Percentiles rank a stretch among this genome's conserved stretches.
Evolutionary conservation across 1,139 yeast genomes (phyloP).

Genomic region (Pneumocystis sp.): DNA sequence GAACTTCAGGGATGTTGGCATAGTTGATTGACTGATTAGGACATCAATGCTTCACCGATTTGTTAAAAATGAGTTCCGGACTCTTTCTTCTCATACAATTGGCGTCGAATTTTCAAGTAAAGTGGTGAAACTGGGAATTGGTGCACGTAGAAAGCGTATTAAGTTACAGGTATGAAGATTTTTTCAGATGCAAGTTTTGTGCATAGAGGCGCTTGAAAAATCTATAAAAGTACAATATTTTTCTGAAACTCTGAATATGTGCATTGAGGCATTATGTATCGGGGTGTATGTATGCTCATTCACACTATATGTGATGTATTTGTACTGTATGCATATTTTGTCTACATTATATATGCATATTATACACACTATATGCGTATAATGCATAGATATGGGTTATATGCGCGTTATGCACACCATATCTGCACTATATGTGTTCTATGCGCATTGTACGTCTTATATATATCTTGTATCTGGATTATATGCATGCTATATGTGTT

Average conservation of each 20-base stretch:
- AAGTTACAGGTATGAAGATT: slow-evolving; percentile 24
- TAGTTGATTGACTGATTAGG: background rate
- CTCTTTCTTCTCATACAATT: slow-evolving; percentile 30
- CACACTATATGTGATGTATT: background rate
- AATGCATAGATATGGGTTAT: too few relatives aligned
- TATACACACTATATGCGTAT: too few relatives aligned
- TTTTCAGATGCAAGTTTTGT: background rate
- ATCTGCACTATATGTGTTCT: too few relatives aligned
- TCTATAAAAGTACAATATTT: slow-evolving; percentile 14
- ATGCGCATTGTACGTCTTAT: too few relatives aligned
- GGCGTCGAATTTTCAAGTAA: slow-evolving; percentile 39
- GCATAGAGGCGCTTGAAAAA: slow-evolving; percentile 7
- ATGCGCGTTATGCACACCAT: too few relatives aligned
- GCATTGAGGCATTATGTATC: background rate
- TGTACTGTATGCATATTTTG: too few relatives aligned
- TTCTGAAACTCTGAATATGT: background rate
- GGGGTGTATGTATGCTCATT: background rate
- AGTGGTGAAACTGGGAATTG: slow-evolving; percentile 27
- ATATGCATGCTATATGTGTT: too few relatives aligned
- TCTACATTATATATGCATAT: too few relatives aligned
- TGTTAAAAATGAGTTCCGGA: background rate
- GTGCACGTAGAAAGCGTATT: slow-evolving; percentile 21
- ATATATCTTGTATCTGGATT: too few relatives aligned
- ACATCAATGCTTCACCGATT: slow-evolving; percentile 8
- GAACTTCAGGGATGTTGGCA: background rate